phyloP scores from a whole-genome alignment of 179 eudicot genomes.

The Actinidia polygama region DNA sequence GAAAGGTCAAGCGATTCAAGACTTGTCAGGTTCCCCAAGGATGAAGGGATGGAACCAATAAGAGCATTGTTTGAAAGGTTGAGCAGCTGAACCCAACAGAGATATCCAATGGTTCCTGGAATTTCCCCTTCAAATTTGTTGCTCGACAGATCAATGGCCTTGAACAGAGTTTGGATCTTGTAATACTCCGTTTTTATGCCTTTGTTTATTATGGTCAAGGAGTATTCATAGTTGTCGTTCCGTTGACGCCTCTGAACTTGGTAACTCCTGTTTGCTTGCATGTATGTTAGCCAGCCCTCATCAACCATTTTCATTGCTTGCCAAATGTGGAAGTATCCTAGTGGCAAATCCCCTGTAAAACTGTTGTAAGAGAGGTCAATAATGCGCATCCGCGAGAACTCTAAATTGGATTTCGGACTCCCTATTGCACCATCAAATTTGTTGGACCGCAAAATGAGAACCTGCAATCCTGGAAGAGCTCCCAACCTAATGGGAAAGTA shows the following conservation, averaged over 20 bases:
- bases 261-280: neutral
- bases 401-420: neutral
- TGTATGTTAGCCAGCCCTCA: neutral
- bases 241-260: no score
- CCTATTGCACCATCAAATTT: conserved; percentile 31
- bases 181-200: conserved; percentile 23
- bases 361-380: conserved; percentile 47
- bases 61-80: conserved; percentile 40
- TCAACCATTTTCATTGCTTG: conserved; percentile 29
- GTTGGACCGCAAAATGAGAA: conserved; percentile 37
- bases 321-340: conserved; percentile 28
- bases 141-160: conserved; percentile 39
- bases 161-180: conserved; percentile 25
- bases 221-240: neutral
- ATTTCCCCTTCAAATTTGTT: conserved; percentile 42
- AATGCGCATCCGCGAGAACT: conserved; percentile 36
- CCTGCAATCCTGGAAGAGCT: conserved; percentile 35
- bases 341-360: conserved; percentile 36
- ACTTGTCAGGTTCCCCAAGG: neutral
- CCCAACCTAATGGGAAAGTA: conserved; percentile 40
- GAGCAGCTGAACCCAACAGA: conserved; percentile 32
- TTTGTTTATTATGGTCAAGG: conserved; percentile 33
- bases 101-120: conserved; percentile 30
- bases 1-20: neutral
- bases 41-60: neutral